A percentile compares a stretch with the other conserved stretches of the same genome.
Conservation (phyloP, 2,329 filamentous ascomycete species). For the Talaromyces verruculosus region DNA sequence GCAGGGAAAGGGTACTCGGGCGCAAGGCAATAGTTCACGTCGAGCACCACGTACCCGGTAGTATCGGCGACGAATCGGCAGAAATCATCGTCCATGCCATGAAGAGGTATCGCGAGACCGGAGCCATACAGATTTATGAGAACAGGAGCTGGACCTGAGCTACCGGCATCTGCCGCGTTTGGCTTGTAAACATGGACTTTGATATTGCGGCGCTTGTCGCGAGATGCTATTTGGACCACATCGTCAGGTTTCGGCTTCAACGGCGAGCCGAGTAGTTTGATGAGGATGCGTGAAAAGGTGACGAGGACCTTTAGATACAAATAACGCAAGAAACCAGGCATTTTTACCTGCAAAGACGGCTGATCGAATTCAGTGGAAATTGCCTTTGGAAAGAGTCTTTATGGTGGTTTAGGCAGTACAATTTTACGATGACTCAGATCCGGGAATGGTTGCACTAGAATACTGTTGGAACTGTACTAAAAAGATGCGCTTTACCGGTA, state of each 20-base stretch:
- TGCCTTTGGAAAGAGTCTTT: not conserved
- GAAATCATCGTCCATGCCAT: constrained; percentile 32
- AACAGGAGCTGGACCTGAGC: constrained; percentile 25
- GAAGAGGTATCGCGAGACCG: constrained; percentile 32
- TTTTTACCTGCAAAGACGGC: not conserved
- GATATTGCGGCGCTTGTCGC: constrained; percentile 31
- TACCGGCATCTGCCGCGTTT: not conserved
- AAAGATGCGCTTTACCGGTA: too few species aligned
- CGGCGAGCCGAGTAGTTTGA: not conserved
- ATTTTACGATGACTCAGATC: not conserved
- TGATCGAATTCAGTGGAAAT: not conserved
- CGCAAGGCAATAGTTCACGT: constrained; percentile 40
- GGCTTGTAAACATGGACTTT: constrained; percentile 30
- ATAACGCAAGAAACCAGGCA: constrained; percentile 6
- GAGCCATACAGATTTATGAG: constrained; percentile 35
- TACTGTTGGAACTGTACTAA: too few species aligned
- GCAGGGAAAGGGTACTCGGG: constrained; percentile 43
- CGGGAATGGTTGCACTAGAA: not conserved
- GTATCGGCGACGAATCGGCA: constrained; percentile 27
- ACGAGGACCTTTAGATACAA: constrained; percentile 14
- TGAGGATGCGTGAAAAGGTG: constrained; percentile 8
- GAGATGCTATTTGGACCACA: constrained; percentile 32
- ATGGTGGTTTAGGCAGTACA: not conserved
- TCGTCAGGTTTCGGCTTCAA: constrained; percentile 29
- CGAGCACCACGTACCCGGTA: constrained; percentile 34